Evolutionary conservation across 768 basidiomycete species (phyloP), one percentile per base, ranked within the genome.

Genomic region (Pulveroboletus sp.): DNA sequence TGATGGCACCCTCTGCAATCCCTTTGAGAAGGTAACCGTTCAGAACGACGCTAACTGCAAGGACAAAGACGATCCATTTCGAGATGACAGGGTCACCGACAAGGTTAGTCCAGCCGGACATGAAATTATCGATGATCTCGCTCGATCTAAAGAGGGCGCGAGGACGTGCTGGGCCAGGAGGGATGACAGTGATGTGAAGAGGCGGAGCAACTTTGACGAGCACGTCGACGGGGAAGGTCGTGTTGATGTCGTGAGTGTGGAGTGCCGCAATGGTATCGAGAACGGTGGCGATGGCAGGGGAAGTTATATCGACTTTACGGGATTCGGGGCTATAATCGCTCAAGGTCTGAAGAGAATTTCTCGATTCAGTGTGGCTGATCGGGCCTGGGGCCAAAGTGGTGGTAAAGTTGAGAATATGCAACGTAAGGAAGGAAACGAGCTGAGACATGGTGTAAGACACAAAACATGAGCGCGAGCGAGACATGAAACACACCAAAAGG

Each of bases 11-110:
- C 11, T 81, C 81, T 0, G 84, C 85, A 36, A 90, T 86, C 5
- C 87, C 88, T 68, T 92, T 94, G 50, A 99, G 78, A 14, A 97
- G 76, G 63, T 91, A 97, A 4, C 94, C 94, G 54, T 99, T 99
- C 49, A 99, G 75, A 47, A 85, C 80, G 49, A 97, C 87, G 50
- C 86, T 89, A 51, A 95, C 78, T 3, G 84, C 87, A 20, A 99
- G 80, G 14, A 89, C 76, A 47, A 90, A 77, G 41, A 97, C 90
- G 63, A 98, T 94, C 88, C 91, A 94, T 72, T 98, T 98, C 60
- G 82, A 85, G 52, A 98, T 71, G 43, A 97, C 81, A 1, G 95
- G 95, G 62, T 99, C 95, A 32, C 93, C 93, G 43, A 97, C 92
- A 55, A 97, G 83, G 13, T 75, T 72, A 9, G 91, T 90, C 94